Evolutionary conservation across 106 monocot species (phyloP), one percentile per base, ranked within the genome.

Genomic region (Gastrodia elata): DNA sequence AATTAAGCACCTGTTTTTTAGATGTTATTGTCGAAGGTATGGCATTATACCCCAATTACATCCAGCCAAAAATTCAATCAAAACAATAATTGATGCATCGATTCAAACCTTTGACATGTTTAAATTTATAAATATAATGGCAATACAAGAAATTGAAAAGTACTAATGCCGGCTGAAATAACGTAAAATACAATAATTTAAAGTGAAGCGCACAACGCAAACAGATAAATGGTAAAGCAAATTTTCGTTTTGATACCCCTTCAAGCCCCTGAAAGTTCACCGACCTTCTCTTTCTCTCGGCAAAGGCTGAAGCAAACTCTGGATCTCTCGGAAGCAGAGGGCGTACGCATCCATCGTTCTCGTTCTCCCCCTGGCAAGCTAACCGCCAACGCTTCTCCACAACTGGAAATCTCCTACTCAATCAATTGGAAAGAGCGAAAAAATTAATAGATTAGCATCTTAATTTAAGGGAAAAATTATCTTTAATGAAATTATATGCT

Each of bases 331-430:
- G 96, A 0, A 96, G 82, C 27, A 85, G 39, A 43, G 75, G 27
- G 10, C 43, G 71, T 33, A 38, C 40, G 30, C 24, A 25, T 14
- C 56, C 35, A 18, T 16, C 70, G 5, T 61, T 37, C 27, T 74
- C 79, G 5, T 68, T 80, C 65, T 85, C 85, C 36, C 57, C 79
- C 83, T 82, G 75, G 39, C 92, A 90, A 38, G 92, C 89, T 37
- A 68, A 4, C 11, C 86, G 83, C 96, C 96, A 96, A 70, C 85
- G 83, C 79, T 82, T 96, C 90, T 96, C 96, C 71, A 96, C 92
- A 25, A 86, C 86, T 2, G 96, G 87, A 65, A 96, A 96, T 58
- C 85, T 84, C 92, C 96, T 91, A 76, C 9, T 67, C n/a, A 24
- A 27, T 16, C 38, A 38, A 64, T 64, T 24, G 27, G 10, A 67